Evolutionary conservation across 106 monocot genomes (phyloP).

Genomic region (Dioscorea dumetorum): DNA sequence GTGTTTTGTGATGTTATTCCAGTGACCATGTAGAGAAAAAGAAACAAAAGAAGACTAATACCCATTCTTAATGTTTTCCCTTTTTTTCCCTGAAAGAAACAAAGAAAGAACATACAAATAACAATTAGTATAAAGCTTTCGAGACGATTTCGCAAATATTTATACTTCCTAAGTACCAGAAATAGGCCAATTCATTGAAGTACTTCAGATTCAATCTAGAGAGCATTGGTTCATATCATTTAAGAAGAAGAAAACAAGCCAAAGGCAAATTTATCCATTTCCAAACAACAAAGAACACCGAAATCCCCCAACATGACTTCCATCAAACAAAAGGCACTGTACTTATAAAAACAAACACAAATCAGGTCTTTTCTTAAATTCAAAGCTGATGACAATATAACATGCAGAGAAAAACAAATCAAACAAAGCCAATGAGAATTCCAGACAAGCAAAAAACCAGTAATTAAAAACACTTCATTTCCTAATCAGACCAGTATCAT

Average conservation of each 20-base stretch:
- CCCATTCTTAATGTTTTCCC: slow-evolving; percentile 19
- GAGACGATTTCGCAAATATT: neutral
- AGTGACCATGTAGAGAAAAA: slow-evolving; percentile 32
- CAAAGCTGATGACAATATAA: neutral
- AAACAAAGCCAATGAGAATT: neutral
- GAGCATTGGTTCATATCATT: neutral
- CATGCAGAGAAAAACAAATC: neutral
- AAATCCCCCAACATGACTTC: too few species aligned
- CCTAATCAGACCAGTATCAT: neutral
- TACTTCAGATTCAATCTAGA: neutral
- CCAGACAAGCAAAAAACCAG: neutral
- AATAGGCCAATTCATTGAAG: neutral
- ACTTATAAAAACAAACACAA: too few species aligned
- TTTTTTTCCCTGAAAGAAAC: too few species aligned
- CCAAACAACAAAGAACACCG: too few species aligned
- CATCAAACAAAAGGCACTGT: too few species aligned
- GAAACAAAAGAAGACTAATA: slow-evolving; percentile 25
- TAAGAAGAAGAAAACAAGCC: neutral
- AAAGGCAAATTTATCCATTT: too few species aligned
- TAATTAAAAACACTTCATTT: neutral
- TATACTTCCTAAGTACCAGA: too few species aligned
- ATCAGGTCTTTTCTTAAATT: too few species aligned
- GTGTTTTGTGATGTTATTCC: slow-evolving; percentile 25
- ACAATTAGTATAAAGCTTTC: neutral
- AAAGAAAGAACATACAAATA: neutral